Base-by-base conservation (phyloP, 1,284 basidiomycete species). In the Marasmius tenuissimus region DNA sequence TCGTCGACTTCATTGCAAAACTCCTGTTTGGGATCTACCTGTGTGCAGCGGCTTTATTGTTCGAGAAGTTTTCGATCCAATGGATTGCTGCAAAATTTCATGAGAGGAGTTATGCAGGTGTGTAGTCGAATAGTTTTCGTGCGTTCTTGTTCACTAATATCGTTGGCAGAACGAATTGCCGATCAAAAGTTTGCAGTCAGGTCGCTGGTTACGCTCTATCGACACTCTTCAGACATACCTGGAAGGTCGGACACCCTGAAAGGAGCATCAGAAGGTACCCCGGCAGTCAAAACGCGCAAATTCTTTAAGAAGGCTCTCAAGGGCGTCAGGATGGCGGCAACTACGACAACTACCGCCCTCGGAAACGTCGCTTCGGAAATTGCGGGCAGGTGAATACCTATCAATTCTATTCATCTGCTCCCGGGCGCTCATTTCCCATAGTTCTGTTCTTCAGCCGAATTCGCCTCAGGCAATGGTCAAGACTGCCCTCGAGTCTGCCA, bases 31-130 rank as follows among this genome's bases (percentile, higher is more conserved):
- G 87, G 2, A 71, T 93, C 55, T 85, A 89, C 72, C 72, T 97
- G 57, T 93, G 89, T 70, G 76, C 89, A 0, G 81, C 85, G 39
- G 81, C 96, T 27, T 81, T 96, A 8, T 81, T 93, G 9, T 87
- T 83, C 57, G 94, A 97, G 73, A 98, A 98, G 73, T 85, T 96
- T 64, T 74, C 89, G 14, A 92, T 97, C 61, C 96, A 97, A 72
- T 87, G 88, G 78, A 94, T 96, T 67, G 91, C 92, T 63, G 79
- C 76, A 67, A 91, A 91, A 71, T 97, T 96, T 81, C 94, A 97
- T 75, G 89, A 93, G 70, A 84, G 90, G 66, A 93, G 92, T 9
- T 97, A 95, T 72, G 91, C 91, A 60, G 88, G 88, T 87, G 53
- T 35, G 80, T 72, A 4, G 6, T 56, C 27, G 33, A 57, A 10